Evolutionary conservation across 495 filamentous ascomycete species (phyloP).

Genomic region (Penicillium cosmopolitanum): DNA sequence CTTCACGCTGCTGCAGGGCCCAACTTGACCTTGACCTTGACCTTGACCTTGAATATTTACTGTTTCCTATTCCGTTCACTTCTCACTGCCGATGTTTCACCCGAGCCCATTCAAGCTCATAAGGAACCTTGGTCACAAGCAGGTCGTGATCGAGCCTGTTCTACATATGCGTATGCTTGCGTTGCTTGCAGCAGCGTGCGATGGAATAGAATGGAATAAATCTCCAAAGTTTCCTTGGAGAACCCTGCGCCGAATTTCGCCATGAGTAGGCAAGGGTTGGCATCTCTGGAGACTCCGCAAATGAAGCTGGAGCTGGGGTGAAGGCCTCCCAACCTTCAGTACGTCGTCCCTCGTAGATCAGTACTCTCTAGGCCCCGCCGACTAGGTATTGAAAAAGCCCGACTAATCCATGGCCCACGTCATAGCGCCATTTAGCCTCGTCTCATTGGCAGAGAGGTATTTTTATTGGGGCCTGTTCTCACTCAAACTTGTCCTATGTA

Average conservation of each 20-base stretch:
- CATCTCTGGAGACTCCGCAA: conserved; percentile 9
- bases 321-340: neutral
- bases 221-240: neutral
- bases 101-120: neutral
- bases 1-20: neutral
- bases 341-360: neutral
- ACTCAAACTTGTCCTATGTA: neutral
- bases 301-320: neutral
- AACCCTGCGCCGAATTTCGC: neutral
- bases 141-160: neutral
- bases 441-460: neutral
- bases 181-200: neutral
- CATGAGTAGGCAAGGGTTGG: neutral
- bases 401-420: conserved; percentile 6
- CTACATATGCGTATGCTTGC: neutral
- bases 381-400: neutral
- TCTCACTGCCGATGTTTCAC: conserved; percentile 2
- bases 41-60: neutral
- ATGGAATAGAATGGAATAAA: neutral
- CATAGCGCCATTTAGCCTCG: conserved; percentile 1
- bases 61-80: neutral
- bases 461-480: conserved; percentile 1
- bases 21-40: neutral
- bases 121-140: neutral
- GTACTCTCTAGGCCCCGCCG: neutral